These are phyloP conservation scores for Coccomyxa sp. DNA, from an alignment of 139 green algal genomes.

Conservation along the genomic window DNA sequence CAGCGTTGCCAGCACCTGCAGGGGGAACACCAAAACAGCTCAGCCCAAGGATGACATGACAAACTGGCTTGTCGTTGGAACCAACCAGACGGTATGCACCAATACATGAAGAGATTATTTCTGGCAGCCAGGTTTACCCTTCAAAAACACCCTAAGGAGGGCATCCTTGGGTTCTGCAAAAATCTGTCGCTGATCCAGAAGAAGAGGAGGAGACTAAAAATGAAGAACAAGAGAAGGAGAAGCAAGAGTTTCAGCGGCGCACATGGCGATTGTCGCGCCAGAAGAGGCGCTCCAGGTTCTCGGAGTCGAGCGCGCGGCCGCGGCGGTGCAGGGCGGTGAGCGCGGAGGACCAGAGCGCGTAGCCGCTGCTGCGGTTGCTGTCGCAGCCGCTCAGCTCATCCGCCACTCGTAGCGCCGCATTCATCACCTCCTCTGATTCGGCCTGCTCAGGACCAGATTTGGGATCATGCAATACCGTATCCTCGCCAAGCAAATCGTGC, in stretches of 20 bases:
- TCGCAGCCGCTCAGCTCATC: not conserved
- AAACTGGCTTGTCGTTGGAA: not conserved
- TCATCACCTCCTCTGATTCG: not conserved
- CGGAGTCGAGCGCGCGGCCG: not conserved
- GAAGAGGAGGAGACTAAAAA: too few species aligned
- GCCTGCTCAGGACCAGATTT: not conserved
- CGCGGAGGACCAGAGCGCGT: not conserved
- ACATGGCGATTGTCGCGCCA: not conserved
- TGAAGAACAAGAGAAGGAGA: too few species aligned
- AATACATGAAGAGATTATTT: not conserved
- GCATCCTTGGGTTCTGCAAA: too few species aligned
- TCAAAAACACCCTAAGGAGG: not conserved
- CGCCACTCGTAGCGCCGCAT: not conserved
- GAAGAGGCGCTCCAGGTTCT: constrained; percentile 9
- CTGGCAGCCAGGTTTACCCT: not conserved
- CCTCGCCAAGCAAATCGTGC: not conserved
- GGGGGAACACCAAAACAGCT: not conserved
- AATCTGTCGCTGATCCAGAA: too few species aligned
- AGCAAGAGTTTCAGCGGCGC: too few species aligned
- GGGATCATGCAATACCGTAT: not conserved
- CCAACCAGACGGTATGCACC: not conserved
- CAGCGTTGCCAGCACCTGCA: constrained; percentile 3
- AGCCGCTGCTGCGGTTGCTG: not conserved
- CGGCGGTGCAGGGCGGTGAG: not conserved
- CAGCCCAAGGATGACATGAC: not conserved